Evolutionary conservation across 352 stramenopile species (phyloP), one percentile per base, ranked within the genome.

Genomic region (Globisporangium rhizosaccharum): DNA sequence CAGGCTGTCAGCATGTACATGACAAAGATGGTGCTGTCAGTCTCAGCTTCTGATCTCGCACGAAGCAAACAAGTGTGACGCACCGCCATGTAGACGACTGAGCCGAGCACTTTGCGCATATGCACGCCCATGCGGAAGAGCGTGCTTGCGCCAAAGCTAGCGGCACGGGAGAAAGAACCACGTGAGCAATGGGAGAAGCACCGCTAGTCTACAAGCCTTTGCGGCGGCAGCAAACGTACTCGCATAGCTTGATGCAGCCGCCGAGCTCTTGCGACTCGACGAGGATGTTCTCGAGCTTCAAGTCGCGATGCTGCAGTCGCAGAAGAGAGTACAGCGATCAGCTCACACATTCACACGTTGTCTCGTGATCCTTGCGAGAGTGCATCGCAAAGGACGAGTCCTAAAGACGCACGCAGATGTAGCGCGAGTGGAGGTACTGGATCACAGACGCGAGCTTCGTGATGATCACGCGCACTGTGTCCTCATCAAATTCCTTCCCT

Each of bases 251-350:
- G 60, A 90, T 84, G 50, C 73, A 67, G 6, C 71, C 75, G 3
- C 75, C 78, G 9, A 73, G 58, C 15, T 79, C 67, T 39, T 79
- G 67, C 1, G 62, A 67, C 25, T 91, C 75, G n/a, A 88, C 55
- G n/a, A 93, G 57, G 50, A 93, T 89, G 50, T 93, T 93, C 44
- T 93, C 83, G 0, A 93, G 68, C 54, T 93, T 93, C 18, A 93
- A 41, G 53, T 93, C 83, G 1, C 83, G 83, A 51, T 93, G 83
- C 81, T 90, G 20, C 15, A 57, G 42, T 48, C 15, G 2, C 11
- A 48, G 12, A 4, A 28, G 55, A 58, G 47, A 56, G 3, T 50
- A 23, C 23, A 36, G 28, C 25, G 5, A 37, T 44, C 1, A 20
- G 17, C 4, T 39, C 26, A 44, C 23, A 48, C 20, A 18, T 49